Evolutionary conservation across 2,329 filamentous ascomycete genomes (phyloP).

Genomic region (Alternaria gansuensis): DNA sequence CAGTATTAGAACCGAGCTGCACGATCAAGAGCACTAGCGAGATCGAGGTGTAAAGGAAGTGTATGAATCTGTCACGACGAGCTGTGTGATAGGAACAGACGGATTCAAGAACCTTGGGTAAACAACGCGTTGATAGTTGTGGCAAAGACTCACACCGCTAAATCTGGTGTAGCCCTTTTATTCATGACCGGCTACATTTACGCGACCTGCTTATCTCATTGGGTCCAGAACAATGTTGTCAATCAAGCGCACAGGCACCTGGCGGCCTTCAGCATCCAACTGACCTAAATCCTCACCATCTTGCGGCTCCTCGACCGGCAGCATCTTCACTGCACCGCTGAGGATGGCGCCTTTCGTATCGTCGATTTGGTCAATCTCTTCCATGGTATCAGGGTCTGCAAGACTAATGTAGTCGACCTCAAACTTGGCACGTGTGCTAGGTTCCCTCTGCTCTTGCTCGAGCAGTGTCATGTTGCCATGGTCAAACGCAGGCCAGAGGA

Average conservation of each 20-base stretch:
- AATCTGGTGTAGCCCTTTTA: neutral
- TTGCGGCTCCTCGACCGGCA: constrained; percentile 75
- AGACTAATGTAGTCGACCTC: constrained; percentile 94
- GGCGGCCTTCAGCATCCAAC: constrained; percentile 72
- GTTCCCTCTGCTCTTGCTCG: constrained; percentile 69
- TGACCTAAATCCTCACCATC: constrained; percentile 76
- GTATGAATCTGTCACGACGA: neutral
- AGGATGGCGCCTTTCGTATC: constrained; percentile 77
- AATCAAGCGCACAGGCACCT: constrained; percentile 84
- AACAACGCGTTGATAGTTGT: neutral
- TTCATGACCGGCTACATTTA: neutral
- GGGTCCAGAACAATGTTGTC: constrained; percentile 80
- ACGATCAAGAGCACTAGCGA: neutral
- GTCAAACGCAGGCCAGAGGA: constrained; percentile 75
- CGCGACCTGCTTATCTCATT: constrained; percentile 20
- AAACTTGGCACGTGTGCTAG: constrained; percentile 71
- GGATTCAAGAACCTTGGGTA: neutral
- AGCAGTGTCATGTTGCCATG: constrained; percentile 65
- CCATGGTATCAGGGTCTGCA: constrained; percentile 82
- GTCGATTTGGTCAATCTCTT: constrained; percentile 79
- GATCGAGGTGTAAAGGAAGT: neutral
- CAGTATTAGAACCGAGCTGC: too few species aligned
- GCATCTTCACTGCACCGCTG: constrained; percentile 90
- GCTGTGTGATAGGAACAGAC: neutral
- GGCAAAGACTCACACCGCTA: neutral